phyloP scores from a whole-genome alignment of 75 land plant species.

The Picea glauca region DNA sequence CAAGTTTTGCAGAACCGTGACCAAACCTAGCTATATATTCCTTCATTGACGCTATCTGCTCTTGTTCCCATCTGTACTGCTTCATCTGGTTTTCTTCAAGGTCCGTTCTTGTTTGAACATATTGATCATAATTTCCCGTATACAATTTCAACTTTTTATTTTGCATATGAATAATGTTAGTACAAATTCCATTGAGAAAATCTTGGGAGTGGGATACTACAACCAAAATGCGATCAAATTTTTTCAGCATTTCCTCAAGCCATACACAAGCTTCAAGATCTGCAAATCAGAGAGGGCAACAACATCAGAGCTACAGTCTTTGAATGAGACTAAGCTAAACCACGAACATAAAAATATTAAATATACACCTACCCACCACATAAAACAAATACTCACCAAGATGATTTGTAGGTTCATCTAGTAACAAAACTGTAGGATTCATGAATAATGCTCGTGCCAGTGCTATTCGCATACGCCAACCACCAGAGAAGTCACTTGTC shows the following conservation, averaged over 20 bases:
- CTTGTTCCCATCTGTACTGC: constrained; percentile 91
- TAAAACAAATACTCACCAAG: constrained; percentile 48
- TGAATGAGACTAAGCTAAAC: not conserved
- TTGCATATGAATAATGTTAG: constrained; percentile 97
- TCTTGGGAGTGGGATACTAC: constrained; percentile 97
- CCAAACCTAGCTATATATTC: constrained; percentile 94
- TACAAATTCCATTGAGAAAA: constrained; percentile 94
- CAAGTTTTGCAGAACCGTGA: constrained; percentile 84
- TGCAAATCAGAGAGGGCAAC: constrained; percentile 15
- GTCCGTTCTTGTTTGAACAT: constrained; percentile 74
- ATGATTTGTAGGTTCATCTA: constrained; percentile 98
- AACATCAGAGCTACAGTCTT: not conserved
- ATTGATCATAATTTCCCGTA: constrained; percentile 87
- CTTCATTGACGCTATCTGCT: constrained; percentile 77
- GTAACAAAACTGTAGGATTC: constrained; percentile 85
- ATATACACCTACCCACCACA: not conserved
- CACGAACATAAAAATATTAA: not conserved
- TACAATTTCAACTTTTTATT: constrained; percentile 82
- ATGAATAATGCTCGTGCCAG: constrained; percentile 86
- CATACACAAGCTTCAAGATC: constrained; percentile 98
- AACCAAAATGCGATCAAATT: constrained; percentile 85
- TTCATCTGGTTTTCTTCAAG: constrained; percentile 93
- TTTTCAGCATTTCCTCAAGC: constrained; percentile 89
- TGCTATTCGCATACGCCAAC: constrained; percentile 99
- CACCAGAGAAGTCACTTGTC: constrained; percentile 95